Percentiles rank a stretch among this genome's conserved stretches.
Evolutionary conservation across 1,284 basidiomycete genomes (phyloP).

Genomic region (Sporisorium exsertum): DNA sequence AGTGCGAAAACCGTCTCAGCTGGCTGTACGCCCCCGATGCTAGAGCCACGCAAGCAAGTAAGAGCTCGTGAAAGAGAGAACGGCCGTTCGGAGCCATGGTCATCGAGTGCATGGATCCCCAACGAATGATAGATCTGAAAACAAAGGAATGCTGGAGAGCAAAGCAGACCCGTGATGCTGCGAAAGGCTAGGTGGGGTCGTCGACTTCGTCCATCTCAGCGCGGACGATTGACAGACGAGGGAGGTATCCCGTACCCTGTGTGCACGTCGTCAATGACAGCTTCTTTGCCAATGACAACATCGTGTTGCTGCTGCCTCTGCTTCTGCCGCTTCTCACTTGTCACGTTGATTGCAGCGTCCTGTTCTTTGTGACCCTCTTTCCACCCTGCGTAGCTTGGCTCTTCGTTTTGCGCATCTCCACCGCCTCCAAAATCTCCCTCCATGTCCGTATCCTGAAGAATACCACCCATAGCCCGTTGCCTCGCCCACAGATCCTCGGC

Average conservation of each 20-base stretch:
- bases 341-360: not conserved
- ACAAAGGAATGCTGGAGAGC: not conserved
- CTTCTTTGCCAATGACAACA: constrained; percentile 11
- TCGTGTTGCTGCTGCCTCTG: not conserved
- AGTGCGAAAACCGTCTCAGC: too few species aligned
- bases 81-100: too few species aligned
- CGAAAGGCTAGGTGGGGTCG: constrained; percentile 16
- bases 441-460: constrained; percentile 45
- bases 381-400: constrained; percentile 14
- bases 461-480: constrained; percentile 53
- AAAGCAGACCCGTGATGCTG: not conserved
- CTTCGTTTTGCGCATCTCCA: constrained; percentile 5
- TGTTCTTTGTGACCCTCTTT: constrained; percentile 7
- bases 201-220: constrained; percentile 12
- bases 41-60: too few species aligned
- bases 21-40: too few species aligned
- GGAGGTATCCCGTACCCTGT: constrained; percentile 16
- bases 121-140: not conserved
- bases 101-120: too few species aligned
- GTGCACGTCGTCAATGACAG: constrained; percentile 13
- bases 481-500: constrained; percentile 52
- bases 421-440: constrained; percentile 16
- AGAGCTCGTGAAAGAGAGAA: too few species aligned
- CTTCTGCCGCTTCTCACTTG: constrained; percentile 4
- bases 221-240: constrained; percentile 8